phyloP scores from a whole-genome alignment of 2,329 filamentous ascomycete genomes.

The Ceratocystis alfenasii region DNA sequence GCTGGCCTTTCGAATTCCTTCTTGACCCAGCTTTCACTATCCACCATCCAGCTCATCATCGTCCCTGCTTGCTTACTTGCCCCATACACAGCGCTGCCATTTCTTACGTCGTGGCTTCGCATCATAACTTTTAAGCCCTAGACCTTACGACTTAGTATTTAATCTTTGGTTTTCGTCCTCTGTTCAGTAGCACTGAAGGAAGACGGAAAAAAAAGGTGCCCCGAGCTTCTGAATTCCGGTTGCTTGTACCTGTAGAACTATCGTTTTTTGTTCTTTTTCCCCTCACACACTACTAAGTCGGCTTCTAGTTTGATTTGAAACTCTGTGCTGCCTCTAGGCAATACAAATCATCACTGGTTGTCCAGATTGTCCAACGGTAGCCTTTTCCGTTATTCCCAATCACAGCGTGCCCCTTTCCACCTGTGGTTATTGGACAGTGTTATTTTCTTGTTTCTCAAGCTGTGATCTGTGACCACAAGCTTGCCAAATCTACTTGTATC shows the following conservation, averaged over 20 bases:
- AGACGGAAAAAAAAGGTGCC: not conserved
- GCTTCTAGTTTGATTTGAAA: not conserved
- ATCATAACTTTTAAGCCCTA: slow-evolving; percentile 17
- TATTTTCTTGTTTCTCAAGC: slow-evolving; percentile 4
- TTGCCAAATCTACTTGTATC: slow-evolving; percentile 12
- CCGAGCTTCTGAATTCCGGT: slow-evolving; percentile 4
- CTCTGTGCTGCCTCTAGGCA: not conserved
- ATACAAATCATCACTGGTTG: not conserved
- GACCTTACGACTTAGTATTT: slow-evolving; percentile 20
- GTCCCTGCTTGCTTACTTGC: not conserved
- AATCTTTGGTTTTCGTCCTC: slow-evolving; percentile 15
- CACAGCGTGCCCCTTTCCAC: not conserved
- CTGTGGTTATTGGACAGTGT: slow-evolving; percentile 1
- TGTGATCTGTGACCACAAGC: slow-evolving; percentile 17
- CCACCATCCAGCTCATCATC: not conserved
- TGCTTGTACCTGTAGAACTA: slow-evolving; percentile 6
- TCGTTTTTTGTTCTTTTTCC: not conserved
- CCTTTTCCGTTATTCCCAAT: not conserved
- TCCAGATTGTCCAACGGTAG: not conserved
- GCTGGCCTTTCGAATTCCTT: slow-evolving; percentile 5
- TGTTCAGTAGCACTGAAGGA: not conserved
- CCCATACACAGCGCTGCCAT: slow-evolving; percentile 1
- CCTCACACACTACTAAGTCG: not conserved
- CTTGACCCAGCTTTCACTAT: not conserved
- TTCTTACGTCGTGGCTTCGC: slow-evolving; percentile 8